Conservation (phyloP, 306 rosid species). For the Dalbergia cochinchinensis region DNA sequence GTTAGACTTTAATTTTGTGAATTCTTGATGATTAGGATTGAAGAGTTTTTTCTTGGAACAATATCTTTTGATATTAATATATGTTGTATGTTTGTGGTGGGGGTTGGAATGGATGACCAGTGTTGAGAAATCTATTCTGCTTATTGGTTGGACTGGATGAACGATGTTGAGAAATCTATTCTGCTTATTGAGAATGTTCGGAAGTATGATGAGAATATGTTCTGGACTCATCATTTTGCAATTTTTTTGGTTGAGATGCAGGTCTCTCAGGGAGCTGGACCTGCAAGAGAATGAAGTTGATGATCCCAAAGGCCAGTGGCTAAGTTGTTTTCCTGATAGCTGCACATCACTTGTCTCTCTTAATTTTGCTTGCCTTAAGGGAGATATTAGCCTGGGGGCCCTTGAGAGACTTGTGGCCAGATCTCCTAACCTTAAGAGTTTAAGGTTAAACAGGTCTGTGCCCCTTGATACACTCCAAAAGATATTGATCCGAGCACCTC, state of each 20-base stretch:
- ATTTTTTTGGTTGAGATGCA: constrained; percentile 23
- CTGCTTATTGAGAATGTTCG: neutral
- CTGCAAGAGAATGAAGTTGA: constrained; percentile 96
- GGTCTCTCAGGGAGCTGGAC: constrained; percentile 90
- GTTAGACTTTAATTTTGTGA: neutral
- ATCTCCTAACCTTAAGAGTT: constrained; percentile 83
- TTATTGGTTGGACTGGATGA: neutral
- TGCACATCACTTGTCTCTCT: constrained; percentile 84
- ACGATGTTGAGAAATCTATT: constrained; percentile 4
- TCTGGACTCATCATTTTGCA: constrained; percentile 1
- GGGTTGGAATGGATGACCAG: too few species aligned
- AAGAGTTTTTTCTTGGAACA: neutral
- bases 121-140: too few species aligned
- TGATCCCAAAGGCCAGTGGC: constrained; percentile 87
- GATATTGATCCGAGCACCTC: constrained; percentile 75
- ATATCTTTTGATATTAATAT: neutral
- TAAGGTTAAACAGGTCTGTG: constrained; percentile 79
- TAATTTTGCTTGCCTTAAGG: constrained; percentile 93
- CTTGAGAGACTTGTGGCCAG: constrained; percentile 91
- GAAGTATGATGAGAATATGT: neutral
- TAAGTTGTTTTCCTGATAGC: constrained; percentile 86
- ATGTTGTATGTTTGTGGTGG: constrained; percentile 1
- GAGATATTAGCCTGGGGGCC: constrained; percentile 71
- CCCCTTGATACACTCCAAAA: constrained; percentile 69
- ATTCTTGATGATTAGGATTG: neutral